Evolutionary conservation across 345 rosid genomes (phyloP).

Genomic region (Lepidium sativum): DNA sequence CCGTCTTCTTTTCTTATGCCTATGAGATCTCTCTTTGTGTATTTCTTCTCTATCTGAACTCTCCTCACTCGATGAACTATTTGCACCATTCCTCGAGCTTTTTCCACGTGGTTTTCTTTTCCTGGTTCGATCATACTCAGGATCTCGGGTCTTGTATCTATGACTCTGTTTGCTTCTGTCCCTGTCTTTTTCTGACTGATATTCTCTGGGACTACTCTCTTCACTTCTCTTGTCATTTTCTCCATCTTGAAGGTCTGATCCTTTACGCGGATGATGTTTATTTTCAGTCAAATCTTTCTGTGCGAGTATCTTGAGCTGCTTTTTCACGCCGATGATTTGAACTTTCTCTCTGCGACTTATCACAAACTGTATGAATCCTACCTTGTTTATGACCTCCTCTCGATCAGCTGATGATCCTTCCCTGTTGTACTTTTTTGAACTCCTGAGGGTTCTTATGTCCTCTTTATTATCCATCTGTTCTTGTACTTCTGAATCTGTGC

Average conservation of each 20-base stretch:
- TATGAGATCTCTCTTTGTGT: constrained; percentile 15
- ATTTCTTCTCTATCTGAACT: constrained; percentile 14
- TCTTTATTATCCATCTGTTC: constrained; percentile 9
- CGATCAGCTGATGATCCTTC: constrained; percentile 20
- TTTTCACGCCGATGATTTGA: constrained; percentile 3
- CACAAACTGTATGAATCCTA: constrained; percentile 3
- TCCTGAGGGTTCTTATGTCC: constrained; percentile 18
- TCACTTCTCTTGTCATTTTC: not conserved
- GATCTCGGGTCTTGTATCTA: not conserved
- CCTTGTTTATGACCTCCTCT: constrained; percentile 9
- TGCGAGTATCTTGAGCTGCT: constrained; percentile 16
- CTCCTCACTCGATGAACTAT: constrained; percentile 22
- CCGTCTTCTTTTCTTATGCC: constrained; percentile 25
- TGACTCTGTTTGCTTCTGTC: constrained; percentile 6
- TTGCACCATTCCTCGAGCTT: constrained; percentile 11
- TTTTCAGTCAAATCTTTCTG: not conserved
- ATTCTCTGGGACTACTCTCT: not conserved
- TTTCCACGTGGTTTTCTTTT: not conserved
- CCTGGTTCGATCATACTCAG: constrained; percentile 5
- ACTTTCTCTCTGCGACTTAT: constrained; percentile 16
- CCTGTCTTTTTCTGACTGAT: not conserved
- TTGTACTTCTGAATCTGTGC: constrained; percentile 8
- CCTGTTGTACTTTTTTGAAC: constrained; percentile 23
- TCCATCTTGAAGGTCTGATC: constrained; percentile 1
- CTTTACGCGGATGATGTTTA: constrained; percentile 7